A percentile compares a stretch with the other conserved stretches of the same genome.
Conservation (phyloP, 495 filamentous ascomycete species). For the Neurospora sp. region DNA sequence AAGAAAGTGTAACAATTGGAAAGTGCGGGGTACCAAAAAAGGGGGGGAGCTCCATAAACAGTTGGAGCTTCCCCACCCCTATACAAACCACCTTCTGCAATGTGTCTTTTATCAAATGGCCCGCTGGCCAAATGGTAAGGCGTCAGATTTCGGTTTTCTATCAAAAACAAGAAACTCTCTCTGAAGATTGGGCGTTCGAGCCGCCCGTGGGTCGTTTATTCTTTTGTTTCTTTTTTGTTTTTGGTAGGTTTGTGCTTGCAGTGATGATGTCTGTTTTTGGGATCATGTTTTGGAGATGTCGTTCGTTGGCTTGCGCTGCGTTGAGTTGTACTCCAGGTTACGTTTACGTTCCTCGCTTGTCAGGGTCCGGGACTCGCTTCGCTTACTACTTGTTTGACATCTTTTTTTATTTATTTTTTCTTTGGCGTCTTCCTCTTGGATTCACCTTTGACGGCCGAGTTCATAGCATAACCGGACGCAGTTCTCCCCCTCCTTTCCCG, state of each 20-base stretch:
- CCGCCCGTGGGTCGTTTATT: not conserved
- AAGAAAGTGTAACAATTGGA: not conserved
- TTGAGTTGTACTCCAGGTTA: not conserved
- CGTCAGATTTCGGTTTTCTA: constrained; percentile 7
- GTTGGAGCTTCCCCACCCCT: not conserved
- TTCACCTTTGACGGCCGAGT: not conserved
- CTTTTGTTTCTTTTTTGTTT: not conserved
- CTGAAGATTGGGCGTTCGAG: not conserved
- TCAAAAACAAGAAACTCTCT: not conserved
- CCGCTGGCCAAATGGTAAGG: constrained; percentile 20
- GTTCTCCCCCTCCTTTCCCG: too few species aligned
- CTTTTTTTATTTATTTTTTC: too few species aligned
- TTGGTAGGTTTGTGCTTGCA: not conserved
- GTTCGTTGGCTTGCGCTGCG: not conserved
- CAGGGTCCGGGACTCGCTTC: too few species aligned
- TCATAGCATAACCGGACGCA: too few species aligned
- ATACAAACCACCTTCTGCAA: not conserved
- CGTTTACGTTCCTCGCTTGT: not conserved
- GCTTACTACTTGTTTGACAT: too few species aligned
- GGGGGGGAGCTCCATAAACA: not conserved
- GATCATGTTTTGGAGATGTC: not conserved
- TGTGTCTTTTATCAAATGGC: not conserved
- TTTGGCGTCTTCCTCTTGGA: too few species aligned
- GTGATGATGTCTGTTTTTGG: not conserved
- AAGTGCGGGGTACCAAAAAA: not conserved